Base-by-base conservation (phyloP, 2,329 filamentous ascomycete species). In the Colletotrichum coccodes region DNA sequence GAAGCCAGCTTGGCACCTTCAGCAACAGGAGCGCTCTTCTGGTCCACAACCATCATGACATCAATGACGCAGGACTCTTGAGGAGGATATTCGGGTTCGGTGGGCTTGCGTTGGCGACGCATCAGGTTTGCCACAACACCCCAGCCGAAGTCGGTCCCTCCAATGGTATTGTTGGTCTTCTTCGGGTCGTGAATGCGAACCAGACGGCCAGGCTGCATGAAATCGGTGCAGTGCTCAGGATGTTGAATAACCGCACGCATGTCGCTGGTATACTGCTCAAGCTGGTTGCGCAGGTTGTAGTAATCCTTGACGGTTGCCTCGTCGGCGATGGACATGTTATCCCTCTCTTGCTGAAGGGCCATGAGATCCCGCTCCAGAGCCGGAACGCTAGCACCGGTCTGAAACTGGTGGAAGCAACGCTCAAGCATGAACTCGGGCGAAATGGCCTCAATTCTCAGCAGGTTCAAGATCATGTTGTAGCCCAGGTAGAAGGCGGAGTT, bases 381-480 rank as follows among this genome's bases (percentile, higher is more conserved):
- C 23, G 93, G 92, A 9, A 98, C 94, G 73, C 92, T 94, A 12
- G 95, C 93, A 2, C 94, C 94, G 75, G 97, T 98, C 79, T 99
- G 96, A 82, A 99, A 99, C 80, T 99, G 96, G 80, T 94, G 97
- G 84, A 99, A 99, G 77, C 96, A 99, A 73, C 92, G 90, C 83
- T 98, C 95, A n/a, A 99, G 85, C 96, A 99, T 99, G 77, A 94
- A 98, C 75, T 99, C 95, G 2, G 97, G 96, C 9, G 95, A 98
- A 58, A 99, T 97, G n/a, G 94, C 95, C 79, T 99, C 96, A n/a
- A 99, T 95, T 81, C 96, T 89, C 80, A 98, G 91, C 70, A 99
- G 83, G 77, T 99, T 99, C 66, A 99, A 86, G 76, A 99, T 94
- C 96, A 99, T 99, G 83, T 99, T 99, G 86, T 99, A 99, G 36